phyloP scores from a whole-genome alignment of 805 yeast species.

The Cephaloascus albidus region DNA sequence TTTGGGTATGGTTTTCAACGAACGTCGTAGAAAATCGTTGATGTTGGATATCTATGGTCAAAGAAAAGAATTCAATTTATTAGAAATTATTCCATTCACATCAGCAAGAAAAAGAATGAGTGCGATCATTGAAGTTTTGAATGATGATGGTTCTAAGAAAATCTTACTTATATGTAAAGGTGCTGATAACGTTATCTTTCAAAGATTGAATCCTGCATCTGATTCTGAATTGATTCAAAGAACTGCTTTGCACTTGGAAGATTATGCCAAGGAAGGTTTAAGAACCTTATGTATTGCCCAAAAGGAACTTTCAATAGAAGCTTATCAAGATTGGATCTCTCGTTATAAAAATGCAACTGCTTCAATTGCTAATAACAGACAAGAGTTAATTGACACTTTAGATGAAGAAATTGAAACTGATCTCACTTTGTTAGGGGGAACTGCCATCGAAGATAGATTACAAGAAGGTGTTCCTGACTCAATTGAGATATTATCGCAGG shows the following conservation, averaged over 20 bases:
- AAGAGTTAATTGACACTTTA: slow-evolving; percentile 62
- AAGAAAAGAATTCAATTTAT: slow-evolving; percentile 32
- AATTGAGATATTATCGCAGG: slow-evolving; percentile 56
- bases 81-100: slow-evolving; percentile 53
- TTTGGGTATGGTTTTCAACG: slow-evolving; percentile 55
- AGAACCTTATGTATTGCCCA: slow-evolving; percentile 78
- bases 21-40: slow-evolving; percentile 40
- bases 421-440: slow-evolving; percentile 64
- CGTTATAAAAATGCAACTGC: slow-evolving; percentile 60
- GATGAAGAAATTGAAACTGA: slow-evolving; percentile 68
- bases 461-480: slow-evolving; percentile 87
- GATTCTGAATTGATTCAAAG: slow-evolving; percentile 37
- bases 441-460: slow-evolving; percentile 78
- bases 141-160: slow-evolving; percentile 38
- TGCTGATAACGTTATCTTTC: slow-evolving; percentile 74
- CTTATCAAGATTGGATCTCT: slow-evolving; percentile 54
- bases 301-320: slow-evolving; percentile 51
- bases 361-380: slow-evolving; percentile 50
- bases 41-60: slow-evolving; percentile 35
- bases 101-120: slow-evolving; percentile 77
- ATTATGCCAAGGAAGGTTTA: slow-evolving; percentile 75
- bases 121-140: slow-evolving; percentile 40
- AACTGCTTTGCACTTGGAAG: slow-evolving; percentile 69
- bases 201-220: slow-evolving; percentile 45
- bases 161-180: slow-evolving; percentile 74